Evolutionary conservation across 768 basidiomycete species (phyloP).

Genomic region (Macrocybe gigantea): DNA sequence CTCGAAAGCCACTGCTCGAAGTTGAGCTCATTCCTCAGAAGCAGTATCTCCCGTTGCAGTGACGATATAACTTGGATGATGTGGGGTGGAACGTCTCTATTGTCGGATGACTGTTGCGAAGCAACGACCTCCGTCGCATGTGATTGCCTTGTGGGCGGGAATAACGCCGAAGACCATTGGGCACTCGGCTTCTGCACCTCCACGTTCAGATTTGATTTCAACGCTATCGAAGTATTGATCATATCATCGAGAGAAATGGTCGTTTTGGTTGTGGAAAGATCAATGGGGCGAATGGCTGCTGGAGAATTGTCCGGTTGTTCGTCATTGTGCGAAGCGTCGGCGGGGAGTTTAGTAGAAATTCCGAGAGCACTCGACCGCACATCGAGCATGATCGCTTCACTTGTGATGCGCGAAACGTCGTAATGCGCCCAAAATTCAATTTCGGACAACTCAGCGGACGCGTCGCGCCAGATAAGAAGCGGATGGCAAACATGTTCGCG

Average conservation of each 20-base stretch:
- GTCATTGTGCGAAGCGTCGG: slow-evolving; percentile 5
- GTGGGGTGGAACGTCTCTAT: slow-evolving; percentile 31
- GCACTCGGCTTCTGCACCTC: slow-evolving; percentile 48
- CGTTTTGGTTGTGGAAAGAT: slow-evolving; percentile 29
- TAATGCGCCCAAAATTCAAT: slow-evolving; percentile 65
- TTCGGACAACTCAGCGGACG: slow-evolving; percentile 54
- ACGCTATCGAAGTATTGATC: slow-evolving; percentile 63
- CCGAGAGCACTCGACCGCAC: slow-evolving; percentile 51
- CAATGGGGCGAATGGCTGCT: slow-evolving; percentile 27
- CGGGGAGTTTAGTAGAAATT: slow-evolving; percentile 26
- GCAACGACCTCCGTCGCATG: slow-evolving; percentile 10
- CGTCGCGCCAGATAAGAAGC: slow-evolving; percentile 61
- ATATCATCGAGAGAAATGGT: slow-evolving; percentile 69
- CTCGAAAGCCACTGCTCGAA: slow-evolving; percentile 81
- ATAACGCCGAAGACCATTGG: slow-evolving; percentile 47
- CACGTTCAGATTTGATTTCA: slow-evolving; percentile 66
- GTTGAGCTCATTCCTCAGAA: slow-evolving; percentile 77
- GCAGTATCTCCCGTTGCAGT: slow-evolving; percentile 69
- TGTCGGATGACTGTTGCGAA: slow-evolving; percentile 8
- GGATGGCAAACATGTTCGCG: slow-evolving; percentile 73
- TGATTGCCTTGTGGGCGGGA: slow-evolving; percentile 25
- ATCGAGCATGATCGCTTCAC: slow-evolving; percentile 67
- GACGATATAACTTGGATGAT: slow-evolving; percentile 62
- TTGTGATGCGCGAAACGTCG: slow-evolving; percentile 54
- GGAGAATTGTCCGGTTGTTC: slow-evolving; percentile 18